These are phyloP conservation scores for Pelargonium nanum DNA, from an alignment of 345 rosid genomes.

Conservation along the genomic window DNA sequence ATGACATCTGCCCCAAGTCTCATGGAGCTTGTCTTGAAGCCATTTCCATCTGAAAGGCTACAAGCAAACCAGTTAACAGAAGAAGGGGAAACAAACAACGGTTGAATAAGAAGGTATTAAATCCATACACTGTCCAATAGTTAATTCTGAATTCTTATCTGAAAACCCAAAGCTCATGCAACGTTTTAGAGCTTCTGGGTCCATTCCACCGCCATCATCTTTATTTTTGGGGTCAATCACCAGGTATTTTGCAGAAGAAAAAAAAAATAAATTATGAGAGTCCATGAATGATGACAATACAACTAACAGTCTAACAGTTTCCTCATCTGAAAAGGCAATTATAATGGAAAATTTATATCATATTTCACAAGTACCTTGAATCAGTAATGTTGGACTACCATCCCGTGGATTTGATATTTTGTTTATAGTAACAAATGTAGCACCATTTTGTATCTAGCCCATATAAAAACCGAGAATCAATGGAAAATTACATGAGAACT, in stretches of 20 bases:
- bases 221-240: conserved; percentile 12
- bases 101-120: conserved; percentile 6
- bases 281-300: too few relatives aligned
- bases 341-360: not conserved
- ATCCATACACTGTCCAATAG: conserved; percentile 77
- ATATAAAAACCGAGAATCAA: conserved; percentile 22
- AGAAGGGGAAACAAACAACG: conserved; percentile 12
- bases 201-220: conserved; percentile 99
- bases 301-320: not conserved
- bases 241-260: not conserved
- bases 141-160: conserved; percentile 57
- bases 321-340: not conserved
- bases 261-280: too few relatives aligned
- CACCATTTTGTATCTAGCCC: conserved; percentile 88
- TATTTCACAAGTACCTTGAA: conserved; percentile 55
- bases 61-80: conserved; percentile 15
- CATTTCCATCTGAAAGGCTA: conserved; percentile 76
- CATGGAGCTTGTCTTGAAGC: conserved; percentile 96
- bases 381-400: conserved; percentile 54
- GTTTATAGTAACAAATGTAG: conserved; percentile 86
- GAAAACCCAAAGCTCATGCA: conserved; percentile 99
- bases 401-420: conserved; percentile 66
- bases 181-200: conserved; percentile 68
- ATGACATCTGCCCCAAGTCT: conserved; percentile 94
- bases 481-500: conserved; percentile 17